Evolutionary conservation across 2,329 filamentous ascomycete genomes (phyloP).

Genomic region (Orbilia brochopaga): DNA sequence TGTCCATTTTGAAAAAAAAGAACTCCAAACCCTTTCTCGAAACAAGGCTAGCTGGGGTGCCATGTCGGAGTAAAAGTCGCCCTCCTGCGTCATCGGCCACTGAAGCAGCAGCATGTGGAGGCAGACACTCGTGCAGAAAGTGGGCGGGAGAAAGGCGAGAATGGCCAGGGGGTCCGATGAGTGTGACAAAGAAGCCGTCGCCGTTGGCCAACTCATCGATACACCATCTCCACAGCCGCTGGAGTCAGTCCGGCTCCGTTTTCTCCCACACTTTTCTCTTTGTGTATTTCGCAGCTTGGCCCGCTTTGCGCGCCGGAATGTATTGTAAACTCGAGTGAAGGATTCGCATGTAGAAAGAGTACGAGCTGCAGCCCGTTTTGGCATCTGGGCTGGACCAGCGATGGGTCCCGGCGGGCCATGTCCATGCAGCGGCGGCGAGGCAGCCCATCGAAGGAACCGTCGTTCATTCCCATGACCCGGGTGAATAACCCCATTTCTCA

Average conservation of each 20-base stretch:
- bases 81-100: slow-evolving; percentile 49
- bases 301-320: slow-evolving; percentile 3
- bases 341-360: not conserved
- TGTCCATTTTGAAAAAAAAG: slow-evolving; percentile 26
- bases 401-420: slow-evolving; percentile 25
- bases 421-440: slow-evolving; percentile 36
- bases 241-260: slow-evolving; percentile 3
- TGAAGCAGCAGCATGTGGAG: slow-evolving; percentile 38
- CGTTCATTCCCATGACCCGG: slow-evolving; percentile 43
- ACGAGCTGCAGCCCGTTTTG: slow-evolving; percentile 27
- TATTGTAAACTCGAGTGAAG: slow-evolving; percentile 12
- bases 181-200: slow-evolving; percentile 36
- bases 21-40: slow-evolving; percentile 50
- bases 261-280: slow-evolving; percentile 25
- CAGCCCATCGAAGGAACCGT: slow-evolving; percentile 31
- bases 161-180: slow-evolving; percentile 30
- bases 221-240: slow-evolving; percentile 26
- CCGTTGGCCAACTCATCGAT: slow-evolving; percentile 50
- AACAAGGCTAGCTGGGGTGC: slow-evolving; percentile 41
- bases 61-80: slow-evolving; percentile 35
- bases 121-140: slow-evolving; percentile 21
- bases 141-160: slow-evolving; percentile 50
- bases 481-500: slow-evolving; percentile 40
- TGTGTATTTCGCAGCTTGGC: too few relatives aligned
- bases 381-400: slow-evolving; percentile 31